Conservation (phyloP, 2,329 filamentous ascomycete genomes). For the Byssothecium circinans region DNA sequence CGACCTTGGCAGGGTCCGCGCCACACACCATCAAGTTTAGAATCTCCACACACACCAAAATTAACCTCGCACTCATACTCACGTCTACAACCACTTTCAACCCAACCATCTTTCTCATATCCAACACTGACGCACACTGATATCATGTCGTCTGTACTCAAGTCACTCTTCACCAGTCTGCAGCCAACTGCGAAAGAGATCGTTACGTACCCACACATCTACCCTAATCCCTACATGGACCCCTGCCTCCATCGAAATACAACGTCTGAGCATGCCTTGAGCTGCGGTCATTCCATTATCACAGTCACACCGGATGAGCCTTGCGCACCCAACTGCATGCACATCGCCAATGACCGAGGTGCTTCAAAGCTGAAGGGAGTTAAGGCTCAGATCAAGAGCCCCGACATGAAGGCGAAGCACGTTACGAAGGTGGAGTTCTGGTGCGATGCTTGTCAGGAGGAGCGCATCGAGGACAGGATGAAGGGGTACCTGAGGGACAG, state of each 20-base stretch:
- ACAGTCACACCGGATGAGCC: neutral
- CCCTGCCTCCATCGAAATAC: neutral
- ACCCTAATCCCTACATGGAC: neutral
- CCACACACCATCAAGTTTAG: too few species aligned
- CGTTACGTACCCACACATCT: neutral
- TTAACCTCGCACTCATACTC: too few species aligned
- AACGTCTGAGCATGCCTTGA: neutral
- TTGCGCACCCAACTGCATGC: conserved; percentile 2
- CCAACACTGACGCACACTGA: too few species aligned
- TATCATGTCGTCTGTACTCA: too few species aligned
- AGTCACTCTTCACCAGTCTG: too few species aligned
- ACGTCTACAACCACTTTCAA: too few species aligned
- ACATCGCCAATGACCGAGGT: neutral
- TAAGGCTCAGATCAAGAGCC: neutral
- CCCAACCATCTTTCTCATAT: too few species aligned
- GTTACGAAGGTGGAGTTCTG: neutral
- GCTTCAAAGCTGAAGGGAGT: too few species aligned
- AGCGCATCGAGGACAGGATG: neutral
- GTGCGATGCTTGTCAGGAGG: conserved; percentile 4
- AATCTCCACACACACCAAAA: too few species aligned
- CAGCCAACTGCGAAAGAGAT: too few species aligned
- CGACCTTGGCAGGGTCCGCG: too few species aligned
- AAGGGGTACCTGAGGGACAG: neutral
- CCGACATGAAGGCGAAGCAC: neutral
- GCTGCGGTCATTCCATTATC: conserved; percentile 1